Conservation (phyloP, 441 rosid genomes). For the Pelargonium cotyledonis region DNA sequence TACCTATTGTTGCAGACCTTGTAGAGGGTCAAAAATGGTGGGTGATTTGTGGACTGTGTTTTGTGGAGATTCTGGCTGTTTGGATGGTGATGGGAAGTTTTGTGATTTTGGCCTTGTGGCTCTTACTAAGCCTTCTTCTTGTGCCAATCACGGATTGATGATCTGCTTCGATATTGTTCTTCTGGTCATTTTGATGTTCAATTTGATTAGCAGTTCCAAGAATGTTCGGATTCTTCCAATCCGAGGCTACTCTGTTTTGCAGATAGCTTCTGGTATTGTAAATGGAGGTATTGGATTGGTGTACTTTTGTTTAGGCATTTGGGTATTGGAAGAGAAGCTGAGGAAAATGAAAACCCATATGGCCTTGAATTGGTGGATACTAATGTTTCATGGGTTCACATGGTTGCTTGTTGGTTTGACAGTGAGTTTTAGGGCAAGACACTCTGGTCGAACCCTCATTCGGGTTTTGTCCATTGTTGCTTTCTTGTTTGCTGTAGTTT, state of each 20-base stretch:
- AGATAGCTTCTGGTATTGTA: slow-evolving; percentile 8
- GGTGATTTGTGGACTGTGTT: slow-evolving; percentile 43
- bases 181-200: slow-evolving; percentile 12
- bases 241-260: slow-evolving; percentile 31
- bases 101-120: slow-evolving; percentile 20
- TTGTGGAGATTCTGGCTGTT: slow-evolving; percentile 46
- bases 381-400: slow-evolving; percentile 52
- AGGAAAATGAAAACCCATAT: slow-evolving; percentile 26
- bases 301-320: slow-evolving; percentile 48
- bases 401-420: slow-evolving; percentile 52
- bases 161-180: slow-evolving; percentile 51
- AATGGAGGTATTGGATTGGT: slow-evolving; percentile 65
- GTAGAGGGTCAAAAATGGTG: slow-evolving; percentile 19
- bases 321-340: slow-evolving; percentile 55
- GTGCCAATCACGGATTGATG: slow-evolving; percentile 42
- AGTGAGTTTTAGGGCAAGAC: slow-evolving; percentile 38
- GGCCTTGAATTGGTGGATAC: slow-evolving; percentile 41
- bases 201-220: too few species aligned
- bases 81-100: slow-evolving; percentile 19
- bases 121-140: slow-evolving; percentile 30
- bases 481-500: slow-evolving; percentile 42
- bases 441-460: slow-evolving; percentile 11
- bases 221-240: too few species aligned
- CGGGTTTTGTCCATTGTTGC: slow-evolving; percentile 41
- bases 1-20: too few species aligned